Base-by-base conservation (phyloP, 768 basidiomycete species). In the Suillus weaverae region DNA sequence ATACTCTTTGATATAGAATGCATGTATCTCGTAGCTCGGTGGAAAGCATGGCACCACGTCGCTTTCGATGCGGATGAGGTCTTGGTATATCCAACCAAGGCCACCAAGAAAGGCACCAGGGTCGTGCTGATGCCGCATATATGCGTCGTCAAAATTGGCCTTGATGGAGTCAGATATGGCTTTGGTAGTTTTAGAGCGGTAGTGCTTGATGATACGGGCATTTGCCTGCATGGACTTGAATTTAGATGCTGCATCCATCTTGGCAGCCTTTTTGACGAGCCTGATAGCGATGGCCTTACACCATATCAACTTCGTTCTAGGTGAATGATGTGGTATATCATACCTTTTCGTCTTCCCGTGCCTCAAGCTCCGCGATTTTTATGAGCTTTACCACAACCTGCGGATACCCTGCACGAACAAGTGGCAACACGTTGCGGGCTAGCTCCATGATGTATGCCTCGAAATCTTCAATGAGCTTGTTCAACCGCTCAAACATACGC, bases 341-440 rank as follows among this genome's bases (percentile, higher is more conserved):
- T 69, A 91, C 95, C 85, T 97, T 98, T 79, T 99, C 92, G 72
- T 99, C 97, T 74, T 94, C 94, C 72, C 84, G 86, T 5, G 92
- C 94, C 75, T 99, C 97, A 30, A 94, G 81, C 74, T 99, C 97
- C 13, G 92, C 90, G 63, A 99, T 91, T 80, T 99, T 99, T 73
- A 95, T 78, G 62, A 99, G 78, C 72, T 91, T 92, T 39, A 99
- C 95, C 10, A 99, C 85, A n/a, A 95, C 94, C 46, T 90, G 88
- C 0, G 88, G 83, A 72, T 94, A 80, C 0, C 94, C 95, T 4
- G 86, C 87, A 43, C 91, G 85, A 5, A 91, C 89, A 48, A 96
- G 83, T n/a, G 85, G 82, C 14, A 96, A 78, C n/a, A 94, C 81
- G 69, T 91, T 92, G 53, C 84, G 80, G 0, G 92, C 89, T 44